Percentiles rank a stretch among this genome's conserved stretches.
phyloP scores from a whole-genome alignment of 2,329 filamentous ascomycete species.

The Mariannaea elegans region DNA sequence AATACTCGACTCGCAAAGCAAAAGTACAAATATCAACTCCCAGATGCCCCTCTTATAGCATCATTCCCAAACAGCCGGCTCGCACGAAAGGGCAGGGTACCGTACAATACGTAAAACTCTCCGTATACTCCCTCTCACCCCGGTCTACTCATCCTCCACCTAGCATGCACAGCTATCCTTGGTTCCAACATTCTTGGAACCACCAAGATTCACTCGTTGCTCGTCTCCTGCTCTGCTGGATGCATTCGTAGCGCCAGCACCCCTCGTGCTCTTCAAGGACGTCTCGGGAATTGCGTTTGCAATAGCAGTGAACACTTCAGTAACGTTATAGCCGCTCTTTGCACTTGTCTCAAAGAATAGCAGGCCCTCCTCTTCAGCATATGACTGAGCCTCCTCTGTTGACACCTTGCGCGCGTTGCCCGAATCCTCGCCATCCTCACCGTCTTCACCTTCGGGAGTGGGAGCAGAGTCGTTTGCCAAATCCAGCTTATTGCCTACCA shows the following conservation, averaged over 20 bases:
- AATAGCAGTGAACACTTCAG: conserved; percentile 97
- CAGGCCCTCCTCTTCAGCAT: conserved; percentile 93
- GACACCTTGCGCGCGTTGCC: conserved; percentile 87
- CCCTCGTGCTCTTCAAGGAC: conserved; percentile 87
- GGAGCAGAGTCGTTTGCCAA: conserved; percentile 70
- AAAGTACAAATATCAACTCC: conserved; percentile 40
- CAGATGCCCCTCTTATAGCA: conserved; percentile 40
- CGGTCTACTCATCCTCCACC: conserved; percentile 18
- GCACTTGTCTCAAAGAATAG: conserved; percentile 98
- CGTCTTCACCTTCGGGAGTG: conserved; percentile 55
- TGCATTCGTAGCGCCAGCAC: conserved; percentile 70
- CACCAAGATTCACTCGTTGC: conserved; percentile 83
- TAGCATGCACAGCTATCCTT: conserved; percentile 95
- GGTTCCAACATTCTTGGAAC: conserved; percentile 74
- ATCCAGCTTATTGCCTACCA: conserved; percentile 97
- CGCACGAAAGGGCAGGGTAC: conserved; percentile 39
- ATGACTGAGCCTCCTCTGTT: conserved; percentile 89
- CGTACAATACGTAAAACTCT: conserved; percentile 36
- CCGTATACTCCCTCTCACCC: conserved; percentile 13
- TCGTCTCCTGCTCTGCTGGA: conserved; percentile 71
- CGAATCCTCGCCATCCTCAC: conserved; percentile 67
- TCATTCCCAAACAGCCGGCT: conserved; percentile 40
- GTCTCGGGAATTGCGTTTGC: conserved; percentile 98
- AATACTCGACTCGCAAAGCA: conserved; percentile 27
- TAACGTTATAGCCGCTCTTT: conserved; percentile 94